Evolutionary conservation across 1,284 basidiomycete species (phyloP), one percentile per base, ranked within the genome.

Genomic region (Moesziomyces globuligerus): DNA sequence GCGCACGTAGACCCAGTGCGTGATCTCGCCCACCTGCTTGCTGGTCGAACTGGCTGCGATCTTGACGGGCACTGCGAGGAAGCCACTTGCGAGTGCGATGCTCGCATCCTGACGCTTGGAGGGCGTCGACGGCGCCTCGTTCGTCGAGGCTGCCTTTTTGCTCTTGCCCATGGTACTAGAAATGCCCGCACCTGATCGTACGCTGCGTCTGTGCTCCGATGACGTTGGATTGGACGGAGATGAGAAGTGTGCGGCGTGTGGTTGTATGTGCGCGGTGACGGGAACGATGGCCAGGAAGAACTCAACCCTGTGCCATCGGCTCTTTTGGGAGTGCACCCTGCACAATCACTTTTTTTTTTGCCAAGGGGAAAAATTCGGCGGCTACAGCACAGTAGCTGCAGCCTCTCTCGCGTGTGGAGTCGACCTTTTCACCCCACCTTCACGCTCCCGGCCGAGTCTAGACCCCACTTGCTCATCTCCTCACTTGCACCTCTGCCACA

Each of bases 1-100:
- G 4, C 67, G 55, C 6, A 51, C 60, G 23, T 70, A 70, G 21
- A 70, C 47, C 67, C 67, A 70, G 21, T 70, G 67, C 21, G 37
- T 38, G 5, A 55, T 34, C 11, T 40, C 41, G 5, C 18, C 32
- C 17, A 15, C 28, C 9, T 18, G 3, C 34, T 53, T 48, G 24
- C 50, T n/a, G 2, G 48, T 20, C 20, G 28, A 54, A 8, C 18
- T n/a, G 11, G 20, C 7, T 3, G 50, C 24, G 8, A 69, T 32
- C 29, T 17, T 42, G 23, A 70, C 20, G 7, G 67, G 67, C 1
- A 70, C 55, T 2, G 67, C 67, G 11, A 58, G 52, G 20, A 70
- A 70, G 11, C 67, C 67, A 20, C 64, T 64, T 2, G 36, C 4
- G 3, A 70, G 48, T 24, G 38, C 6, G 29, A 65, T 54, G 25